A percentile compares a stretch with the other conserved stretches of the same genome.
phyloP scores from a whole-genome alignment of 495 filamentous ascomycete species.

The Lasiosphaeriaceae sp. region DNA sequence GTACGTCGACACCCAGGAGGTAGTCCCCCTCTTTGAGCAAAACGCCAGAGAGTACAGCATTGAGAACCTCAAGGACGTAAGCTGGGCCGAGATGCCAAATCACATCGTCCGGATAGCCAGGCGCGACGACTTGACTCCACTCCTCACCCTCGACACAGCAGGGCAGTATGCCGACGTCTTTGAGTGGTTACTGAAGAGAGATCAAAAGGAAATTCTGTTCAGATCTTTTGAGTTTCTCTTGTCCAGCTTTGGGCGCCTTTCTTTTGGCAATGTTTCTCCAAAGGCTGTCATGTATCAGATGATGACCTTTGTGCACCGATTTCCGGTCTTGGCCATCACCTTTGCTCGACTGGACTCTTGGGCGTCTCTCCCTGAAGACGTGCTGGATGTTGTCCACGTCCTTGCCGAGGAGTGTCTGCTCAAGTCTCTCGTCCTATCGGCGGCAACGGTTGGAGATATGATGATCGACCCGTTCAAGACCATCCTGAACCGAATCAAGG shows the following conservation, averaged over 20 bases:
- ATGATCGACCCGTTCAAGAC: conserved; percentile 37
- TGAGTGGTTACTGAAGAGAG: conserved; percentile 27
- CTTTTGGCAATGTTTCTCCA: not conserved
- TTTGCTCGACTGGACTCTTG: conserved; percentile 2
- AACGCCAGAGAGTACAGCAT: conserved; percentile 37
- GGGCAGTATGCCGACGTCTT: conserved; percentile 22
- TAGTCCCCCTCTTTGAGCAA: conserved; percentile 41
- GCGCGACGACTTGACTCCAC: conserved; percentile 22
- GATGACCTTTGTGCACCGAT: not conserved
- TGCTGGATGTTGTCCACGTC: not conserved
- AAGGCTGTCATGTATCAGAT: not conserved
- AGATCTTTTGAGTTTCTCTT: conserved; percentile 21
- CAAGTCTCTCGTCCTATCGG: conserved; percentile 26
- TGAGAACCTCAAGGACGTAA: conserved; percentile 27
- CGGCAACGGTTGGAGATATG: conserved; percentile 32
- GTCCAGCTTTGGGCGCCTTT: not conserved
- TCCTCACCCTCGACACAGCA: conserved; percentile 20
- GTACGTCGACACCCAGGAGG: conserved; percentile 42
- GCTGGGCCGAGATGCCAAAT: conserved; percentile 29
- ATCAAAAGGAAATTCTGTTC: conserved; percentile 24
- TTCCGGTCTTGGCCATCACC: not conserved
- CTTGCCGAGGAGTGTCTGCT: conserved; percentile 24
- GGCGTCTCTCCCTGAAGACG: conserved; percentile 1
- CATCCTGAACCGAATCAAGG: conserved; percentile 27
- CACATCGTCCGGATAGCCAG: conserved; percentile 27